phyloP scores from a whole-genome alignment of 768 basidiomycete genomes.

The Pleurotus salmoneostramineus region DNA sequence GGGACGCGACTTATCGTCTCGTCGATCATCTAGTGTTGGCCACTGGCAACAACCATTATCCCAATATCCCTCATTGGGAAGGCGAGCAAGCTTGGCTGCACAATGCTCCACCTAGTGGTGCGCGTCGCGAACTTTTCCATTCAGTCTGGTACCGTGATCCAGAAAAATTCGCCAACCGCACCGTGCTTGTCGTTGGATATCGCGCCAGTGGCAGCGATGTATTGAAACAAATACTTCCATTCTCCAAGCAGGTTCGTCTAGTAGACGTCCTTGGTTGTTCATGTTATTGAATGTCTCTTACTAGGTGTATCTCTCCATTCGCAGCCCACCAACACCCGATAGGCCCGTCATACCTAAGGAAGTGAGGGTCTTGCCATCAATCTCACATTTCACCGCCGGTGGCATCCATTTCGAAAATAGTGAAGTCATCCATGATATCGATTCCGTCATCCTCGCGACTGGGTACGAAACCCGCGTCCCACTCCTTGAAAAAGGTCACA shows the following conservation, averaged over 20 bases:
- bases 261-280: not conserved
- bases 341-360: conserved; percentile 14
- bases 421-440: conserved; percentile 31
- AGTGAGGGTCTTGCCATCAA: conserved; percentile 34
- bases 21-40: conserved; percentile 57
- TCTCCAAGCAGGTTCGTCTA: conserved; percentile 36
- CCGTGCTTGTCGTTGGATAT: conserved; percentile 40
- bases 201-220: conserved; percentile 49
- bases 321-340: conserved; percentile 18
- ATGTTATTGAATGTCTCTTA: not conserved
- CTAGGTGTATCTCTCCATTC: conserved; percentile 19
- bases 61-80: conserved; percentile 37
- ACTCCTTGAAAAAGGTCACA: conserved; percentile 30
- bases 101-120: conserved; percentile 11
- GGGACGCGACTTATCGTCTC: conserved; percentile 15
- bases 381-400: conserved; percentile 42
- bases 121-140: conserved; percentile 40
- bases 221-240: conserved; percentile 33
- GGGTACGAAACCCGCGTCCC: conserved; percentile 53
- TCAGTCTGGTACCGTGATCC: conserved; percentile 52
- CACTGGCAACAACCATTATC: conserved; percentile 53
- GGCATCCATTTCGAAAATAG: conserved; percentile 47
- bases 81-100: conserved; percentile 49
- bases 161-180: conserved; percentile 33
- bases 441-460: conserved; percentile 48